phyloP scores from a whole-genome alignment of 108 stramenopile species.

The Schizochytrium sp. region DNA sequence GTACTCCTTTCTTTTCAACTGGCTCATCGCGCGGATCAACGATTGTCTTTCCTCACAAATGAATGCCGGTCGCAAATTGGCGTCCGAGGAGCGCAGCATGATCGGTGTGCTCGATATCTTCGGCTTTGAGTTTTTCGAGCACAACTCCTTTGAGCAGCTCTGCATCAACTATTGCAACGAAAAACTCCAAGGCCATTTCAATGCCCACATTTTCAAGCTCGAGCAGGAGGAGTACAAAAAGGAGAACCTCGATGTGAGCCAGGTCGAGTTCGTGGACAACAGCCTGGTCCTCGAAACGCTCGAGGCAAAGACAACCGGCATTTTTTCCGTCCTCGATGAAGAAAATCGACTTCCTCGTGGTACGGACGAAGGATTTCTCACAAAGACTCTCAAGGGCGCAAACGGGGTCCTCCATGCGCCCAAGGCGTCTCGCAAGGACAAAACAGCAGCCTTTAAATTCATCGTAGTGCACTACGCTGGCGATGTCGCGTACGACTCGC shows the following conservation, averaged over 20 bases:
- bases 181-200: constrained; percentile 41
- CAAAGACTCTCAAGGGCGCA: constrained; percentile 29
- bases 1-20: constrained; percentile 49
- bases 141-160: constrained; percentile 41
- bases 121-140: constrained; percentile 38
- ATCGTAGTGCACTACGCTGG: constrained; percentile 46
- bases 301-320: constrained; percentile 15
- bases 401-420: constrained; percentile 25
- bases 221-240: constrained; percentile 26
- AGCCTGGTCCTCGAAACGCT: constrained; percentile 29
- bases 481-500: constrained; percentile 35
- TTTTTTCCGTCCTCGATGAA: constrained; percentile 34
- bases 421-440: constrained; percentile 57
- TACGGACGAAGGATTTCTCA: constrained; percentile 24
- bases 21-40: constrained; percentile 52
- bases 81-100: background rate
- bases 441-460: background rate
- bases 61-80: background rate
- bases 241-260: constrained; percentile 17
- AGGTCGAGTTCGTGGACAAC: constrained; percentile 23
- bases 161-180: constrained; percentile 47
- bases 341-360: constrained; percentile 22
- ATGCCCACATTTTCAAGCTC: constrained; percentile 24
- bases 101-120: constrained; percentile 45
- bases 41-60: background rate